Evolutionary conservation across 371 early-diverging fungal genomes (phyloP).

Genomic region (Mucor saturninus): DNA sequence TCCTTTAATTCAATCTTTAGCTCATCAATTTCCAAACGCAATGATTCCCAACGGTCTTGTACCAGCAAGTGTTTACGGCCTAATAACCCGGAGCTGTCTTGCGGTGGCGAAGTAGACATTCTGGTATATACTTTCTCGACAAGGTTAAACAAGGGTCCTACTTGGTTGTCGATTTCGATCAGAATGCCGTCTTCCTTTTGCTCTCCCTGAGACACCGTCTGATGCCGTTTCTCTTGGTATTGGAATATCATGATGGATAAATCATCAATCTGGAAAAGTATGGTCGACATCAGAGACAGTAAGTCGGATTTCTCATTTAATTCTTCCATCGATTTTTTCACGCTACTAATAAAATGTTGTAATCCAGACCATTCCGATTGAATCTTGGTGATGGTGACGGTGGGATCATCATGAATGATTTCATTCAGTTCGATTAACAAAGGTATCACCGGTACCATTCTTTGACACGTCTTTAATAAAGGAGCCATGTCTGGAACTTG

Average conservation of each 20-base stretch:
- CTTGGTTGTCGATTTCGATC: constrained; percentile 56
- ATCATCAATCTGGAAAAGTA: constrained; percentile 42
- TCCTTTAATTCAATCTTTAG: constrained; percentile 63
- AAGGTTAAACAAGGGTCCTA: constrained; percentile 55
- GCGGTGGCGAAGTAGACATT: constrained; percentile 43
- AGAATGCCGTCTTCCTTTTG: constrained; percentile 50
- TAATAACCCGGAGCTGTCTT: constrained; percentile 42
- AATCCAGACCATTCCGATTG: constrained; percentile 57
- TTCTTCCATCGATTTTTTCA: constrained; percentile 30
- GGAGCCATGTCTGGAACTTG: constrained; percentile 20
- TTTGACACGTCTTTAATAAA: constrained; percentile 15
- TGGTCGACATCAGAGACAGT: constrained; percentile 32
- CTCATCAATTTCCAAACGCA: constrained; percentile 53
- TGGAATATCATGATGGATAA: constrained; percentile 49
- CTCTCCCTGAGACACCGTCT: constrained; percentile 5
- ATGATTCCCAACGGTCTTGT: constrained; percentile 52
- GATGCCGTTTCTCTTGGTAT: constrained; percentile 44
- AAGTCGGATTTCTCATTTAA: constrained; percentile 25
- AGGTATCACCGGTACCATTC: constrained; percentile 29
- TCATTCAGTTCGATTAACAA: constrained; percentile 21
- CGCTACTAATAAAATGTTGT: constrained; percentile 45
- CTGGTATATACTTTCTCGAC: constrained; percentile 62
- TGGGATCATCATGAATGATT: constrained; percentile 1
- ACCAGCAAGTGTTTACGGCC: constrained; percentile 43
- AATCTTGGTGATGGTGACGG: constrained; percentile 35